These are phyloP conservation scores for Pestalotiopsis sp. DNA, from an alignment of 2,329 filamentous ascomycete genomes.

Conservation along the genomic window DNA sequence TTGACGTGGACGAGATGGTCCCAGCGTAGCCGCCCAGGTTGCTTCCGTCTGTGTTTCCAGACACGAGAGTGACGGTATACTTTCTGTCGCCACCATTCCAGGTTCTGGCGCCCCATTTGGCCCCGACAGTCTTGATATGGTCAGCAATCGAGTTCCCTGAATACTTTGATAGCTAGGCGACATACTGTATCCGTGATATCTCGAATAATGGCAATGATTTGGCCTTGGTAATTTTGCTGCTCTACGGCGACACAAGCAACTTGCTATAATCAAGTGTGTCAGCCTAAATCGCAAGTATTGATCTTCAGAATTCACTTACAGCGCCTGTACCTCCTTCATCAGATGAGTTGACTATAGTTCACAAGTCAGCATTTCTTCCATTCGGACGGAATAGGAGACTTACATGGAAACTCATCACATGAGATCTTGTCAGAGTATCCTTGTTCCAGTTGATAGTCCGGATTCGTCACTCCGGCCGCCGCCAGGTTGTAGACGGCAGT, in stretches of 20 bases:
- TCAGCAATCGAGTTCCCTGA: neutral
- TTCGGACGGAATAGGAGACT: neutral
- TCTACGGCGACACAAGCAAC: neutral
- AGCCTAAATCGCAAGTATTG: neutral
- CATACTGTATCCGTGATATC: neutral
- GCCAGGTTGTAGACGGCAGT: neutral
- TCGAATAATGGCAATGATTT: neutral
- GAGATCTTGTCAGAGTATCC: neutral
- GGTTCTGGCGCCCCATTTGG: neutral
- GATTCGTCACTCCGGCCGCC: neutral
- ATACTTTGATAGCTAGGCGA: neutral
- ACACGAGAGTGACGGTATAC: neutral
- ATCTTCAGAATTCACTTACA: neutral
- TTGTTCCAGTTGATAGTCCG: neutral
- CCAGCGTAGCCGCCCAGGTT: neutral
- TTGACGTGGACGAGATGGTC: neutral
- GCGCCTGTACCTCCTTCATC: neutral
- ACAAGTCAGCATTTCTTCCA: neutral
- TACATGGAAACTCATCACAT: constrained; percentile 3
- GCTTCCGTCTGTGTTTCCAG: neutral
- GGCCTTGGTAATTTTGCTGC: neutral
- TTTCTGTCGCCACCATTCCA: neutral
- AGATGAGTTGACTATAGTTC: neutral
- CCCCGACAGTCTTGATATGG: neutral
- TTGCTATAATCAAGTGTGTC: neutral